Evolutionary conservation across 495 filamentous ascomycete genomes (phyloP).

Genomic region (Tuber aestivum): DNA sequence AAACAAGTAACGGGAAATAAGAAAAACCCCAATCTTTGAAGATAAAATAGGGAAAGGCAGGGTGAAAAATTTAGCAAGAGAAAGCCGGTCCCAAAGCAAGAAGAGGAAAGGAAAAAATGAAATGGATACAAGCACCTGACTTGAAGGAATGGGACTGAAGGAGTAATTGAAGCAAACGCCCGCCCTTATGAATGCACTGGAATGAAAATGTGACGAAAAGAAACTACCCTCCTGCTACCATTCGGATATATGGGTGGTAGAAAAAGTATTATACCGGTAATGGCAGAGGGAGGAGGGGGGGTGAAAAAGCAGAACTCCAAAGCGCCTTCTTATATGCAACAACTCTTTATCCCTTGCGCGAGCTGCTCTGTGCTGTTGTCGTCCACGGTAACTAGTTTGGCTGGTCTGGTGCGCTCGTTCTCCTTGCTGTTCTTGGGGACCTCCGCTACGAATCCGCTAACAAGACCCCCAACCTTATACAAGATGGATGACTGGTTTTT

Average conservation of each 20-base stretch:
- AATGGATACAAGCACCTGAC: not conserved
- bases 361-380: slow-evolving; percentile 19
- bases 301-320: slow-evolving; percentile 21
- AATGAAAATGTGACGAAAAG: slow-evolving; percentile 22
- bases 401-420: slow-evolving; percentile 25
- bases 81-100: not conserved
- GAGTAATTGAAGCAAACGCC: slow-evolving; percentile 14
- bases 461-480: slow-evolving; percentile 32
- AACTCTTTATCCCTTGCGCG: slow-evolving; percentile 34
- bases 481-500: slow-evolving; percentile 40
- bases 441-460: slow-evolving; percentile 33
- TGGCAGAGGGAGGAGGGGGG: slow-evolving; percentile 6
- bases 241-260: not conserved
- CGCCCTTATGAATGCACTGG: slow-evolving; percentile 34
- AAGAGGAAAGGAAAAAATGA: not conserved
- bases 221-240: slow-evolving; percentile 4
- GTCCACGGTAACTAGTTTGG: slow-evolving; percentile 24
- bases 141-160: not conserved
- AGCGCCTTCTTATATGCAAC: slow-evolving; percentile 39
- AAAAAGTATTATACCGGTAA: slow-evolving; percentile 10
- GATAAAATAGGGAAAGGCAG: not conserved
- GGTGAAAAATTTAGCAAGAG: not conserved
- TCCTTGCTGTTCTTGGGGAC: slow-evolving; percentile 24
- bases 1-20: slow-evolving; percentile 15
- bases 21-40: slow-evolving; percentile 30